Evolutionary conservation across 106 monocot genomes (phyloP).

Genomic region (Phalaenopsis aphrodite): DNA sequence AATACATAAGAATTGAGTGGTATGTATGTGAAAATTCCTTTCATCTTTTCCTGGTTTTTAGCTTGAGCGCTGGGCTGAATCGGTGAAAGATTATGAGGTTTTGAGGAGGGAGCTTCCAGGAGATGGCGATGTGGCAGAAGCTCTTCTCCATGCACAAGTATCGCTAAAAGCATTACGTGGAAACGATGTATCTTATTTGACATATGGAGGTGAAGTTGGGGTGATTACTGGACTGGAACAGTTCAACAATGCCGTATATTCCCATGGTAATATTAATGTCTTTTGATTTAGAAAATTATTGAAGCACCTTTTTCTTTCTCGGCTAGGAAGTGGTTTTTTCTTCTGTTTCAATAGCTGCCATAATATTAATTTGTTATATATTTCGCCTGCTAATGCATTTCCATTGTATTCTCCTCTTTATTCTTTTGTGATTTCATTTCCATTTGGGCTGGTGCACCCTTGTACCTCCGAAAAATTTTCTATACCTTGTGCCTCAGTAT

Average conservation of each 20-base stretch:
- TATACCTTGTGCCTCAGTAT: no score
- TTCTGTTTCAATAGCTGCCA: no score
- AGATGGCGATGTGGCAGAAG: slow-evolving; percentile 44
- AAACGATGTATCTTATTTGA: slow-evolving; percentile 49
- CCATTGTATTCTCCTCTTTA: no score
- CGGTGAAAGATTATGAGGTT: slow-evolving; percentile 52
- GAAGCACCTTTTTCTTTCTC: no score
- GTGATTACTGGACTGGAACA: slow-evolving; percentile 28
- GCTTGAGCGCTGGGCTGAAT: slow-evolving; percentile 55
- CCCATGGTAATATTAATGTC: no score
- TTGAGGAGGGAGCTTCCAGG: slow-evolving; percentile 51
- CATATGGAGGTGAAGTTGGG: slow-evolving; percentile 61
- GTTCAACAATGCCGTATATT: not conserved
- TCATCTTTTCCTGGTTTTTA: not conserved
- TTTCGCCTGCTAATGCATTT: no score
- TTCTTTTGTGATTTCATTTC: no score
- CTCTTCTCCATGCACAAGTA: slow-evolving; percentile 50
- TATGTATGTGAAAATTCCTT: not conserved
- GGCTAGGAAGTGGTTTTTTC: no score
- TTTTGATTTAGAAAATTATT: no score
- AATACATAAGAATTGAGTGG: not conserved
- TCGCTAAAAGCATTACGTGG: slow-evolving; percentile 41
- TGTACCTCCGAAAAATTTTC: no score
- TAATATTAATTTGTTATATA: no score
- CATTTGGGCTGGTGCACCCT: no score